Evolutionary conservation across 176 grass and related monocot genomes (phyloP), one percentile per base, ranked within the genome.

Genomic region (Oryza officinalis): DNA sequence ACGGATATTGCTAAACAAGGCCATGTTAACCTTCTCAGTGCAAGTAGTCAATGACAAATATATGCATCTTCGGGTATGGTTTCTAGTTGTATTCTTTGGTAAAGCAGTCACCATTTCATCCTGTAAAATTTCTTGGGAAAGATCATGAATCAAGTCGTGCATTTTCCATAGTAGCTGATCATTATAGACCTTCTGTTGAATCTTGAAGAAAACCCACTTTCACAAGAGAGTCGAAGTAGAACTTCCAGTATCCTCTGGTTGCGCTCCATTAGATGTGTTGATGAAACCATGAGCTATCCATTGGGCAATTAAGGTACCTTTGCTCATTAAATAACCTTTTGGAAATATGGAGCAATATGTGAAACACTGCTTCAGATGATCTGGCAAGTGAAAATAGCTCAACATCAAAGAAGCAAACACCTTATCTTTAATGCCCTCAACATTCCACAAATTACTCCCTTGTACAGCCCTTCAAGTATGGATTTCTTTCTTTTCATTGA

Each of bases 271-370:
- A 2, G 4, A 0, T 0, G 4, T 0, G 17, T 1, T 5, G 26
- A 83, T 2, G 1, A 78, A 20, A 3, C 15, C 72, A 26, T 88
- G 63, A 28, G 80, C 65, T 20, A 88, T 83, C 86, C 86, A 88
- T 44, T 63, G 79, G 28, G 20, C 17, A 81, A 88, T 77, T 44
- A 88, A 14, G 8, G 4, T 52, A 27, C 17, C n/a, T n/a, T 88
- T 88, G 7, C 78, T 0, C 2, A 71, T 61, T 3, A 0, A 0
- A 1, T 63, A 46, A 14, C 71, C 71, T 63, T 84, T 83, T 0
- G 38, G 66, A 54, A 71, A 73, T 33, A 88, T 30, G 0, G 74
- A 84, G 10, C 80, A 88, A 3, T 63, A 27, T 1, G 2, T 0
- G 25, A 84, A 44, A 22, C 86, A 84, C 14, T 63, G 40, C 60